Percentiles rank a stretch among this genome's conserved stretches.
Conservation (phyloP, 148 eudicot species). For the Rhododendron kiyosumense region DNA sequence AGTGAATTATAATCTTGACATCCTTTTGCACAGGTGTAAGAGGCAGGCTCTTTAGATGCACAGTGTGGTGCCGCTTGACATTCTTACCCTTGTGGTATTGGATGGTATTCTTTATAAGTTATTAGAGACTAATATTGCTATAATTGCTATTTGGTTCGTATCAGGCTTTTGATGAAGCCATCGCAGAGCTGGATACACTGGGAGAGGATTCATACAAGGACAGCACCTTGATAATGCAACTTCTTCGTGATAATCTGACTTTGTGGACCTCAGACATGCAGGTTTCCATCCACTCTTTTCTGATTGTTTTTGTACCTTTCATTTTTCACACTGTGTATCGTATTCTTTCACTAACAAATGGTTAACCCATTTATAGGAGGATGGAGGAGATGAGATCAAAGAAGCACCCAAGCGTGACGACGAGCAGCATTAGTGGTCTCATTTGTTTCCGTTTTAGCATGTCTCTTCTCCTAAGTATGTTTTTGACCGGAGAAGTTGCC, state of each 20-base stretch:
- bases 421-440: slow-evolving; percentile 9
- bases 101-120: not conserved
- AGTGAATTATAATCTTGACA: not conserved
- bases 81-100: not conserved
- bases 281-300: slow-evolving; percentile 5
- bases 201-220: slow-evolving; percentile 37
- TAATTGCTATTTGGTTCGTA: not conserved
- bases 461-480: slow-evolving; percentile 7
- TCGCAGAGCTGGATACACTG: slow-evolving; percentile 30
- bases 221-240: slow-evolving; percentile 36
- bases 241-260: slow-evolving; percentile 31
- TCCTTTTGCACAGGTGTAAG: not conserved
- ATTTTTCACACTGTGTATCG: not conserved
- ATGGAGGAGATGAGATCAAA: slow-evolving; percentile 22
- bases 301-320: not conserved
- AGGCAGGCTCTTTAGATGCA: not conserved
- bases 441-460: not conserved
- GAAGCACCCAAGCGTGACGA: slow-evolving; percentile 20
- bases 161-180: slow-evolving; percentile 38
- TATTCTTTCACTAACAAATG: not conserved
- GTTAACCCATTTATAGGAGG: slow-evolving; percentile 12
- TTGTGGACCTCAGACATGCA: slow-evolving; percentile 27
- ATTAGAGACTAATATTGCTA: not conserved
- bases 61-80: not conserved
- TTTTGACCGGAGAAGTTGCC: slow-evolving; percentile 13